phyloP scores from a whole-genome alignment of 2,329 filamentous ascomycete genomes.

The Colletotrichum sublineola region DNA sequence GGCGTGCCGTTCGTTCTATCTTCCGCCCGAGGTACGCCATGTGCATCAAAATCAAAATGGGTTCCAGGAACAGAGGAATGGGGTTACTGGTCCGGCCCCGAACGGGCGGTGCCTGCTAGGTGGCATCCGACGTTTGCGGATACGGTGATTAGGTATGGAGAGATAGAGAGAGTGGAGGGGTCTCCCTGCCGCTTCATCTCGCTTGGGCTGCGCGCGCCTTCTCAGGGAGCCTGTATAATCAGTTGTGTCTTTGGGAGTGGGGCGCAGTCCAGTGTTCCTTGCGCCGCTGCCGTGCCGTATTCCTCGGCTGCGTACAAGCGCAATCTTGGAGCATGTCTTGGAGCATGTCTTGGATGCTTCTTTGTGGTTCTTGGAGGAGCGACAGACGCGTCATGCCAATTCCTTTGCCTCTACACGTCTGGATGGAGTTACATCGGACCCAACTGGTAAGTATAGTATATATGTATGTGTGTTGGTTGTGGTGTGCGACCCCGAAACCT shows the following conservation, averaged over 20 bases:
- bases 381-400: slow-evolving; percentile 9
- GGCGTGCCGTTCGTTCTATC: neutral
- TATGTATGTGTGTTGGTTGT: neutral
- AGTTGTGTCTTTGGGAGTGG: neutral
- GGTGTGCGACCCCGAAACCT: neutral
- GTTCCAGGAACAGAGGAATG: neutral
- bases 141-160: neutral
- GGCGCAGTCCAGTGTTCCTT: neutral
- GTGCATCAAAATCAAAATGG: slow-evolving; percentile 3
- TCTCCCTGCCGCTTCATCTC: slow-evolving; percentile 12
- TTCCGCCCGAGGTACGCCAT: neutral
- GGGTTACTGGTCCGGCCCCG: neutral
- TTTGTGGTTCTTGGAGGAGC: slow-evolving; percentile 1
- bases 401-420: neutral
- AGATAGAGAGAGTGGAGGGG: neutral
- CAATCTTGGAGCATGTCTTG: neutral
- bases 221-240: neutral
- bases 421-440: neutral
- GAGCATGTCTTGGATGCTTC: neutral
- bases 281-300: slow-evolving; percentile 16
- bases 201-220: slow-evolving; percentile 7
- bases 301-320: neutral
- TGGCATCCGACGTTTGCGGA: neutral
- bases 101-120: neutral
- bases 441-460: neutral